phyloP scores from a whole-genome alignment of 805 yeast species.

The Huiozyma naganishii region DNA sequence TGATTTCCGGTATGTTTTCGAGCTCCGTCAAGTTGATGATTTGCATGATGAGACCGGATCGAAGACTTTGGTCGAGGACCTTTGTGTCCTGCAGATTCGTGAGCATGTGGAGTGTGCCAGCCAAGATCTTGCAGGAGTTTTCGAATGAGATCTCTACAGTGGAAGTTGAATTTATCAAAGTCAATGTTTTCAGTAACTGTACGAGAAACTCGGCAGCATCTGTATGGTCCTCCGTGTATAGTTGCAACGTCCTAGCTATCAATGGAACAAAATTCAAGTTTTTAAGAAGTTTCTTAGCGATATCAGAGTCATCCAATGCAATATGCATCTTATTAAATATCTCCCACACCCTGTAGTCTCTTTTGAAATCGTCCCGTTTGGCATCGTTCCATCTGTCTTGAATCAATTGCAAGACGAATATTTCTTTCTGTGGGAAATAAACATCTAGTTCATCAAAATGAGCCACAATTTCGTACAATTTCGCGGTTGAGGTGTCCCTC shows the following conservation, averaged over 20 bases:
- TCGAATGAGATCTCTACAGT: constrained; percentile 20
- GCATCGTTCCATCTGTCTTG: constrained; percentile 49
- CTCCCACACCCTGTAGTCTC: constrained; percentile 38
- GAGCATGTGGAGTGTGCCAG: constrained; percentile 3
- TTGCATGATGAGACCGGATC: constrained; percentile 8
- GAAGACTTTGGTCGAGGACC: background rate
- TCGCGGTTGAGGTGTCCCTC: constrained; percentile 34
- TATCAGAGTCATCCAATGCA: constrained; percentile 16
- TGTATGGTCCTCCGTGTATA: background rate
- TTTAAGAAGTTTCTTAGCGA: constrained; percentile 33
- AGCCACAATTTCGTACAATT: constrained; percentile 31
- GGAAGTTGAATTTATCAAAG: constrained; percentile 16
- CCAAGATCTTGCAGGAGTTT: constrained; percentile 15
- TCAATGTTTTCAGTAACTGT: constrained; percentile 11
- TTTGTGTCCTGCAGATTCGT: background rate
- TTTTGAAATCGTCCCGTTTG: constrained; percentile 34
- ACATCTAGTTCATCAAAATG: constrained; percentile 29
- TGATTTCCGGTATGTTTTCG: constrained; percentile 7
- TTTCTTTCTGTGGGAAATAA: constrained; percentile 43
- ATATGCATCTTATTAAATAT: constrained; percentile 36
- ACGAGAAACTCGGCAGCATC: constrained; percentile 5
- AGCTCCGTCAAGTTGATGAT: constrained; percentile 16
- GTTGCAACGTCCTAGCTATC: background rate
- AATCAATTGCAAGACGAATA: constrained; percentile 48
- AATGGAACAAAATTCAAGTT: constrained; percentile 31